A percentile compares a stretch with the other conserved stretches of the same genome.
Conservation (phyloP, 2,329 filamentous ascomycete genomes). For the Fusarium sp. region DNA sequence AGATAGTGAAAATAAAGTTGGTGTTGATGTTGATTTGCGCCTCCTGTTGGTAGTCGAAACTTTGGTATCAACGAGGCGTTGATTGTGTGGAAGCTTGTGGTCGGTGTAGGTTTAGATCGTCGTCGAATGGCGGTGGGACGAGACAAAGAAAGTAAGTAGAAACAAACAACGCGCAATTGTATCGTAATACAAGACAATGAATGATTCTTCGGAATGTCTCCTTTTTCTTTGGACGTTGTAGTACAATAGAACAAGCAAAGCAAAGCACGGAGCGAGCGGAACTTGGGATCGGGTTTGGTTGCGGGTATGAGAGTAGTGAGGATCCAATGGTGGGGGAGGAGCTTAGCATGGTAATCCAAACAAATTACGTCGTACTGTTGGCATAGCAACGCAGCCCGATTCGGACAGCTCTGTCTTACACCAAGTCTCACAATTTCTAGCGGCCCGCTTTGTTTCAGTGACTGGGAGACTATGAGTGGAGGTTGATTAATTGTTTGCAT, state of each 20-base stretch:
- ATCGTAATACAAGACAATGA: constrained; percentile 20
- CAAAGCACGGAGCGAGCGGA: constrained; percentile 37
- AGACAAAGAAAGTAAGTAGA: constrained; percentile 5
- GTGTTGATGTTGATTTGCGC: constrained; percentile 16
- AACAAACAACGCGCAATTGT: constrained; percentile 8
- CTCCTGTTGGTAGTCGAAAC: constrained; percentile 23
- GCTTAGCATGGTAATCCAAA: constrained; percentile 29
- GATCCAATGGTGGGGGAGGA: constrained; percentile 31
- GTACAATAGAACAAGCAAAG: constrained; percentile 13
- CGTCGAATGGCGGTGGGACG: constrained; percentile 3
- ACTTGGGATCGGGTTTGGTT: constrained; percentile 33
- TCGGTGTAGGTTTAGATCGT: constrained; percentile 30
- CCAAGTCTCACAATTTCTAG: constrained; percentile 19
- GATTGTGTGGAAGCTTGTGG: constrained; percentile 1
- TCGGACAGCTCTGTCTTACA: constrained; percentile 16
- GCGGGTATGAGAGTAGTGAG: constrained; percentile 19
- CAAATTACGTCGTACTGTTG: constrained; percentile 42
- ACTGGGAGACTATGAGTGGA: constrained; percentile 25
- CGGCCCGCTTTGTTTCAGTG: constrained; percentile 34
- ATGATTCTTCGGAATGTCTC: constrained; percentile 18
- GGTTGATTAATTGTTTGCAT: constrained; percentile 35
- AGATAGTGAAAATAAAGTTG: constrained; percentile 2
- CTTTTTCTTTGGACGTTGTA: constrained; percentile 23
- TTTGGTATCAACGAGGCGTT: constrained; percentile 31
- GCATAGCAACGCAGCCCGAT: constrained; percentile 23